Evolutionary conservation across 805 yeast genomes (phyloP), one percentile per base, ranked within the genome.

Genomic region (Saturnispora dispora): DNA sequence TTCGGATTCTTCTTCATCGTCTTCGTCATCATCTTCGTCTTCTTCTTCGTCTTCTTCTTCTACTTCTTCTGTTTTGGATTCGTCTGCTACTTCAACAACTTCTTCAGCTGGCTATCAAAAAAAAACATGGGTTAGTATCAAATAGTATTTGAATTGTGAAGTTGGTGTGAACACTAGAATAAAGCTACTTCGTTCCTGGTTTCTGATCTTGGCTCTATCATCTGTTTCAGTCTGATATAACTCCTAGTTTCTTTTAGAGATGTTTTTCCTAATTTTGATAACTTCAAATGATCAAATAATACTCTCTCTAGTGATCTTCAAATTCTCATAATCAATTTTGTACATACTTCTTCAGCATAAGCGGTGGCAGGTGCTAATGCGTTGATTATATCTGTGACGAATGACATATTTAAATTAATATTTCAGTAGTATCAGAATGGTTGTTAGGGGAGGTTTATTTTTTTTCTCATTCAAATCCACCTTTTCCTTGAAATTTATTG

Each of bases 301-400:
- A 25, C 8, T 25, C 28, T 25, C 28, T 25, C 28, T 25, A 25
- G 28, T 25, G 28, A 25, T 25, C 2, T 25, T 25, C 28, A 25
- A 25, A 25, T 25, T 25, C 28, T 7, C 6, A 9, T 25, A 25
- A 7, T 25, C 28, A 25, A 25, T 25, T 25, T 22, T 5, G 25
- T 30, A 60, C 65, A 51, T 56, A 63, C 80, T 69, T 78, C 82
- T 62, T 86, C 96, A 62, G 96, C 96, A 72, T 77, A 82, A 49
- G 95, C 95, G 52, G 77, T 77, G 61, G 86, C 77, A 66, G 96
- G 96, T 59, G 80, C 72, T 58, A 86, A 75, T 55, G 85, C 78
- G 66, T 88, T 95, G 72, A 85, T 83, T 64, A 88, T 72, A 71
- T 88, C 95, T 66, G 74, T 77, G 63, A 81, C 75, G 63, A 79